Evolutionary conservation across 108 stramenopile species (phyloP).

Genomic region (Mayamaea pseudoterrestris): DNA sequence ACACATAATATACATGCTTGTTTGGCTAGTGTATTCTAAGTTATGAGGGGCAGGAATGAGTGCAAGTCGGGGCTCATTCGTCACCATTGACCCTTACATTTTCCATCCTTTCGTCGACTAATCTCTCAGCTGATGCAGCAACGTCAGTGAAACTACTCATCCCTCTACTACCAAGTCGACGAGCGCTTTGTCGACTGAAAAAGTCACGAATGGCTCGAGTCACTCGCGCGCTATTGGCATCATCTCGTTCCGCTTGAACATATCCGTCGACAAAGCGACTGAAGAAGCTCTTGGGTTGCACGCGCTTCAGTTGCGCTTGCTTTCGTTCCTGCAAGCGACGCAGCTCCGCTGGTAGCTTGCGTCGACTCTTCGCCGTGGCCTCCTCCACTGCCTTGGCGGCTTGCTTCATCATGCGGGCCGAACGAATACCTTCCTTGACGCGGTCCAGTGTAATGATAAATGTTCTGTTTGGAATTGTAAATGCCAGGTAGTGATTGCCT

Average conservation of each 20-base stretch:
- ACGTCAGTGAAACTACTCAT: no score
- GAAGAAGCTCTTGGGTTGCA: slow-evolving; percentile 49
- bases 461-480: slow-evolving; percentile 69
- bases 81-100: no score
- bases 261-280: slow-evolving; percentile 80
- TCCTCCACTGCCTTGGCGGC: slow-evolving; percentile 5
- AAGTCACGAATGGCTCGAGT: slow-evolving; percentile 63
- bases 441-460: slow-evolving; percentile 77
- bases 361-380: background rate
- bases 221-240: slow-evolving; percentile 42
- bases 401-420: slow-evolving; percentile 66
- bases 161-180: no score
- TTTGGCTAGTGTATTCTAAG: no score
- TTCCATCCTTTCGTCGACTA: no score
- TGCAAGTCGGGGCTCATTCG: no score
- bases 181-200: no score
- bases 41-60: no score
- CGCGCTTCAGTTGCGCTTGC: background rate
- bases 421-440: slow-evolving; percentile 62
- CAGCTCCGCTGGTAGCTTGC: background rate
- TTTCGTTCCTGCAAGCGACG: background rate
- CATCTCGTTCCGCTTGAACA: slow-evolving; percentile 39
- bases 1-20: no score
- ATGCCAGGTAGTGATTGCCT: slow-evolving; percentile 79
- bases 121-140: no score